Evolutionary conservation across 2,329 filamentous ascomycete genomes (phyloP).

Genomic region (Plectosphaerella cucumerina): DNA sequence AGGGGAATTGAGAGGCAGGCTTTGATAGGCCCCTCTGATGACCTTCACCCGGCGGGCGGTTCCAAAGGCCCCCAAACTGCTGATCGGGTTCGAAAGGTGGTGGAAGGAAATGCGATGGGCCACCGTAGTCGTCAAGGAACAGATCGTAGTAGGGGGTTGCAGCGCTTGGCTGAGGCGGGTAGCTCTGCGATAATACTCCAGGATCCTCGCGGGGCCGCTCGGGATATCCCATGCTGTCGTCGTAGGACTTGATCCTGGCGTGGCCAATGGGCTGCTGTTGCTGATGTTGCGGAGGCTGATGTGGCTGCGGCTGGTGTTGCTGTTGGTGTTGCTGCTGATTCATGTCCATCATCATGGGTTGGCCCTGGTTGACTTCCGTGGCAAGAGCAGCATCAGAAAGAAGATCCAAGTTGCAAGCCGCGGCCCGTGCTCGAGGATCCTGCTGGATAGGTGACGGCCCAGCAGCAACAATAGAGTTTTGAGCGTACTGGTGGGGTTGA

Average conservation of each 20-base stretch:
- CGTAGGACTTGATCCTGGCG: conserved; percentile 44
- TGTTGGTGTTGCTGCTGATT: conserved; percentile 21
- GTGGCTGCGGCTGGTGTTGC: neutral
- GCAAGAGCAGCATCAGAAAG: conserved; percentile 56
- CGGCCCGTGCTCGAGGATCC: conserved; percentile 42
- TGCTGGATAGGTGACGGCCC: conserved; percentile 35
- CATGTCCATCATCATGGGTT: conserved; percentile 43
- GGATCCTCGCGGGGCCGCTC: conserved; percentile 45
- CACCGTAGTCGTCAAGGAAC: conserved; percentile 53
- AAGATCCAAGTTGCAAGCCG: conserved; percentile 53
- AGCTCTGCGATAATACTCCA: conserved; percentile 34
- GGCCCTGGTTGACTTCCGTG: conserved; percentile 50
- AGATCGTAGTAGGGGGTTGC: conserved; percentile 48
- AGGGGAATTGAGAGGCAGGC: conserved; percentile 48
- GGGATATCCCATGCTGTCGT: conserved; percentile 41
- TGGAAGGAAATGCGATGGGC: conserved; percentile 51
- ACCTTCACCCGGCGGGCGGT: conserved; percentile 34
- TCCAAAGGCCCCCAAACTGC: conserved; percentile 46
- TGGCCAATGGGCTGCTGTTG: conserved; percentile 22
- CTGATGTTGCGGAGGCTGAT: neutral
- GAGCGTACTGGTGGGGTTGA: conserved; percentile 28
- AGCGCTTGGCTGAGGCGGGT: conserved; percentile 31
- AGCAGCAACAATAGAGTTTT: conserved; percentile 32
- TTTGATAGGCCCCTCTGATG: conserved; percentile 39
- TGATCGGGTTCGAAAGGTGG: conserved; percentile 51